Conservation (phyloP, 306 rosid species). For the Vigna hirtella region DNA sequence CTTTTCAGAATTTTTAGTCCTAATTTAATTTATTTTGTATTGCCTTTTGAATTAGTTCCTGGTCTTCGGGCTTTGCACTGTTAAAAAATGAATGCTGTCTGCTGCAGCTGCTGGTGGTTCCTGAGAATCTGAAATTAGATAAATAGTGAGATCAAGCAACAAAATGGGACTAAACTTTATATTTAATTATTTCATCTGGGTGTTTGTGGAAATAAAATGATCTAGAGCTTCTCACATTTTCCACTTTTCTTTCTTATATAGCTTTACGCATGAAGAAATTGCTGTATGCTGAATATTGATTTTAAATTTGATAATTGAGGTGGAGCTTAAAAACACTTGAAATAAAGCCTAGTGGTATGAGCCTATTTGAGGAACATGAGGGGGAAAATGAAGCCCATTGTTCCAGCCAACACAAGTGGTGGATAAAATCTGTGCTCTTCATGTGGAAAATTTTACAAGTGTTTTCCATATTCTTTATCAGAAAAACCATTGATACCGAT, state of each 20-base stretch:
- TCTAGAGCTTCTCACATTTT: too few species aligned
- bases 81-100: background rate
- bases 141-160: background rate
- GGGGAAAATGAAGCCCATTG: background rate
- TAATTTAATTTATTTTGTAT: background rate
- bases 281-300: background rate
- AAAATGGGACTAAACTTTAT: background rate
- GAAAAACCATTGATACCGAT: background rate
- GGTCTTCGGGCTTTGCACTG: conserved; percentile 19
- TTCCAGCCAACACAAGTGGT: background rate
- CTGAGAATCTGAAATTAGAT: background rate
- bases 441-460: background rate
- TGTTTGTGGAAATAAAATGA: background rate
- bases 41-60: background rate
- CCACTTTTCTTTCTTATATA: too few species aligned
- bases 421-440: background rate
- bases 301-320: background rate
- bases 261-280: background rate
- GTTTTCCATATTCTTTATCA: background rate
- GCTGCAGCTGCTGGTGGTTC: background rate
- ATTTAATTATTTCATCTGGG: background rate
- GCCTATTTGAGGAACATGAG: background rate
- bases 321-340: background rate
- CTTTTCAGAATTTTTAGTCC: background rate
- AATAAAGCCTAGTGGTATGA: background rate